These are phyloP conservation scores for Canariomyces notabilis DNA, from an alignment of 2,329 filamentous ascomycete species.

Conservation along the genomic window DNA sequence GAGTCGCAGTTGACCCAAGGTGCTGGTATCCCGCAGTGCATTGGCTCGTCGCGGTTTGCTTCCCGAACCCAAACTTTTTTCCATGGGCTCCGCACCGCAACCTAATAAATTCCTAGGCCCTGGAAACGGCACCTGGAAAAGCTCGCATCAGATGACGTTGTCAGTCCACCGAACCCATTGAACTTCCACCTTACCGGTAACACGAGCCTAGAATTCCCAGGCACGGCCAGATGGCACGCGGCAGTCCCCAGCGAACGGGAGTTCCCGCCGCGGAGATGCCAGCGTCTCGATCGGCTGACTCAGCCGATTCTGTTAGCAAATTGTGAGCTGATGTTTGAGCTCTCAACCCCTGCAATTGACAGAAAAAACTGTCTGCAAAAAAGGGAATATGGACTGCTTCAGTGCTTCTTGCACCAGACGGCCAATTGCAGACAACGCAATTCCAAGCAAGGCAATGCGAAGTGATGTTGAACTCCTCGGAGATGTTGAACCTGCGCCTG, in stretches of 20 bases:
- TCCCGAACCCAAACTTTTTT: too few relatives aligned
- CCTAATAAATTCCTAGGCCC: neutral
- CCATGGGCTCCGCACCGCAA: neutral
- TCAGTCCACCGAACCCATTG: too few relatives aligned
- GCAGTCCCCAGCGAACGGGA: conserved; percentile 9
- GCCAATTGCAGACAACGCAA: conserved; percentile 5
- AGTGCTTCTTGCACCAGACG: neutral
- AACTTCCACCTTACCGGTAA: neutral
- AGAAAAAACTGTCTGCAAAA: neutral
- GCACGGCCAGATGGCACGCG: neutral
- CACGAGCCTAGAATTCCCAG: neutral
- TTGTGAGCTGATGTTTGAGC: conserved; percentile 23
- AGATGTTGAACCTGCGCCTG: conserved; percentile 10
- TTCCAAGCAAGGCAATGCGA: neutral
- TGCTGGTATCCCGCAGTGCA: too few relatives aligned
- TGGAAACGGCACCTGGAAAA: neutral
- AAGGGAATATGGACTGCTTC: conserved; percentile 2
- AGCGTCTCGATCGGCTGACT: conserved; percentile 10
- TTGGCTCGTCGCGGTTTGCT: too few relatives aligned
- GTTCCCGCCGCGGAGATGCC: conserved; percentile 22
- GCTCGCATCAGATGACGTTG: neutral
- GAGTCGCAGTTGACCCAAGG: too few relatives aligned
- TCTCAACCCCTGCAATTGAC: neutral
- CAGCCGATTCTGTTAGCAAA: conserved; percentile 18
- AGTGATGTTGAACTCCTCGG: conserved; percentile 9